Percentiles rank a stretch among this genome's conserved stretches.
Conservation (phyloP, 192 early-diverging fungal genomes). For the Blastocladiella britannica region DNA sequence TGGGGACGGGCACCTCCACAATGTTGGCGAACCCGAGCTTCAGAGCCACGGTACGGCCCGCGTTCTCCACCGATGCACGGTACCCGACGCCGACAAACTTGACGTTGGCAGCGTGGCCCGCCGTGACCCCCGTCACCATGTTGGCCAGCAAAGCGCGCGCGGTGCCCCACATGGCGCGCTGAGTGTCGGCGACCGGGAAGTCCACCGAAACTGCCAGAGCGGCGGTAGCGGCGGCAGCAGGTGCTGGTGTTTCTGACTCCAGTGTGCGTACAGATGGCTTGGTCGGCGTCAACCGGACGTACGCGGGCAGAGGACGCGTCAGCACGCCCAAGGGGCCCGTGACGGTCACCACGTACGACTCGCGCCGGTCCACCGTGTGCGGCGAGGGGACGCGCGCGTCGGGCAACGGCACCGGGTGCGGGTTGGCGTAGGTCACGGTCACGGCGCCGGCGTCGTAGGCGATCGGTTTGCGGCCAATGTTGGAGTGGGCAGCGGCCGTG, state of each 20-base stretch:
- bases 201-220: slow-evolving; percentile 16
- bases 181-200: slow-evolving; percentile 42
- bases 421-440: slow-evolving; percentile 28
- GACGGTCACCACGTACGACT: slow-evolving; percentile 40
- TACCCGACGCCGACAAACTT: slow-evolving; percentile 86
- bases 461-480: slow-evolving; percentile 62
- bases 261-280: slow-evolving; percentile 1
- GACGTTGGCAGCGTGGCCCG: slow-evolving; percentile 65
- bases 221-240: slow-evolving; percentile 4
- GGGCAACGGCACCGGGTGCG: slow-evolving; percentile 34
- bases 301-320: slow-evolving; percentile 61
- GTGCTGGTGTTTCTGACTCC: slow-evolving; percentile 6
- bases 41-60: slow-evolving; percentile 35
- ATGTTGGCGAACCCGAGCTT: slow-evolving; percentile 80
- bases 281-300: slow-evolving; percentile 28
- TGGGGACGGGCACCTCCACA: slow-evolving; percentile 54
- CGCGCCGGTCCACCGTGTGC: slow-evolving; percentile 20
- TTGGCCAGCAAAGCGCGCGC: slow-evolving; percentile 71
- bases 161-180: slow-evolving; percentile 92
- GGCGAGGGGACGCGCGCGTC: slow-evolving; percentile 5
- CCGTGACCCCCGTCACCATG: slow-evolving; percentile 70
- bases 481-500: slow-evolving; percentile 27
- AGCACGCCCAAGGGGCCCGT: slow-evolving; percentile 65
- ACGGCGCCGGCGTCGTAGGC: slow-evolving; percentile 52
- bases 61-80: slow-evolving; percentile 57